Evolutionary conservation across 2,329 filamentous ascomycete species (phyloP).

Genomic region (Hypoxylon sp.): DNA sequence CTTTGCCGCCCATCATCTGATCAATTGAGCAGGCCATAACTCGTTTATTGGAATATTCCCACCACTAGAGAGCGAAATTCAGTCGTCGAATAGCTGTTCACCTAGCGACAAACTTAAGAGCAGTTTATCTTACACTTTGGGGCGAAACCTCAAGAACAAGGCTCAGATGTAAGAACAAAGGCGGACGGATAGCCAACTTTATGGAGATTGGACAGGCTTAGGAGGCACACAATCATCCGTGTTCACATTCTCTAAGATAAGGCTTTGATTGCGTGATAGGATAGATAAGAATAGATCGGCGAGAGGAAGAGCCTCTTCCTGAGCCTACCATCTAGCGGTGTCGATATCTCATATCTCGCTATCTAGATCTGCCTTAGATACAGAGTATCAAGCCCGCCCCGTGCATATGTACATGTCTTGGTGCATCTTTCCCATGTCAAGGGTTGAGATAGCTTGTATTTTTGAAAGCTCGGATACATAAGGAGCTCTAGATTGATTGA

Average conservation of each 20-base stretch:
- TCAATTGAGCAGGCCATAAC: constrained; percentile 44
- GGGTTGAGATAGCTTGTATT: constrained; percentile 30
- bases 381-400: constrained; percentile 15
- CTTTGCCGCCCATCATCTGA: constrained; percentile 47
- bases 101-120: neutral
- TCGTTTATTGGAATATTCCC: constrained; percentile 30
- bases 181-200: constrained; percentile 32
- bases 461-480: constrained; percentile 25
- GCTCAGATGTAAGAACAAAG: constrained; percentile 18
- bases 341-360: constrained; percentile 33
- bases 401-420: constrained; percentile 31
- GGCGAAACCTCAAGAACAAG: constrained; percentile 22
- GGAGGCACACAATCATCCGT: constrained; percentile 36
- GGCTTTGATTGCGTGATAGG: constrained; percentile 46
- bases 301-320: constrained; percentile 39
- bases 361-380: constrained; percentile 33
- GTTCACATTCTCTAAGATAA: constrained; percentile 47
- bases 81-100: neutral
- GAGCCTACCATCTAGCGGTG: constrained; percentile 42
- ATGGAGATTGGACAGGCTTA: constrained; percentile 34
- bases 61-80: constrained; percentile 4
- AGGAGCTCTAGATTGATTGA: constrained; percentile 8
- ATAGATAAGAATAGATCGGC: constrained; percentile 47
- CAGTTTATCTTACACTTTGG: neutral
- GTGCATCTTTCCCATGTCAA: constrained; percentile 23